A percentile compares a stretch with the other conserved stretches of the same genome.
Conservation (phyloP, 352 stramenopile species). For the Saprolegnia diclina region DNA sequence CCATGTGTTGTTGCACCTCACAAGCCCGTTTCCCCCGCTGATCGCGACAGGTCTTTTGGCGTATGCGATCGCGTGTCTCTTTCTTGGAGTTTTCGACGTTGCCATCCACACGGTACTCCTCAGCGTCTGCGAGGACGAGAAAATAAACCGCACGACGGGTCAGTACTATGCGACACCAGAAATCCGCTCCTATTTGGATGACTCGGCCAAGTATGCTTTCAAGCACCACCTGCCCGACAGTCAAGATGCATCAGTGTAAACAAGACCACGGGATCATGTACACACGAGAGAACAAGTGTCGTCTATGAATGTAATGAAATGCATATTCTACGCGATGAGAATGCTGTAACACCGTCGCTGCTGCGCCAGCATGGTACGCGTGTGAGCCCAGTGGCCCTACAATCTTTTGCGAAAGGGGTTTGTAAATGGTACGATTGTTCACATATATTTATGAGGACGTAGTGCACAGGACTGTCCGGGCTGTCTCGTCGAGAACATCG, state of each 20-base stretch:
- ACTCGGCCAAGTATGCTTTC: slow-evolving; percentile 13
- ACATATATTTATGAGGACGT: no score
- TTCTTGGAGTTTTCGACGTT: slow-evolving; percentile 93
- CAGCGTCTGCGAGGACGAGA: slow-evolving; percentile 93
- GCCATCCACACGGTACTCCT: slow-evolving; percentile 94
- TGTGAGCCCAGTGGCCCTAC: no score
- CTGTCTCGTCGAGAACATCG: no score
- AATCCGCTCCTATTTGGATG: slow-evolving; percentile 3
- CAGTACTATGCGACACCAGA: slow-evolving; percentile 10
- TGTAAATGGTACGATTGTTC: no score
- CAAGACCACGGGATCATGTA: neutral
- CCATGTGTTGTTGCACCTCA: slow-evolving; percentile 41
- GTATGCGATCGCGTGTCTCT: slow-evolving; percentile 88
- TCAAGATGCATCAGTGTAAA: neutral
- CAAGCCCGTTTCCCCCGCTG: slow-evolving; percentile 81
- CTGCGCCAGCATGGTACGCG: no score
- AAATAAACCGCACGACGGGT: slow-evolving; percentile 38
- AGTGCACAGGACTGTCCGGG: no score
- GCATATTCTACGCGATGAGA: no score
- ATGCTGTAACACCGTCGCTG: no score
- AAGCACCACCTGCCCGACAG: slow-evolving; percentile 4
- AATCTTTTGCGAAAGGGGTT: no score
- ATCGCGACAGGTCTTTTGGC: slow-evolving; percentile 87
- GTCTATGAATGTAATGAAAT: neutral
- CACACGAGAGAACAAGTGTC: neutral